phyloP scores from a whole-genome alignment of 768 basidiomycete species.

The Dioszegia crocea region DNA sequence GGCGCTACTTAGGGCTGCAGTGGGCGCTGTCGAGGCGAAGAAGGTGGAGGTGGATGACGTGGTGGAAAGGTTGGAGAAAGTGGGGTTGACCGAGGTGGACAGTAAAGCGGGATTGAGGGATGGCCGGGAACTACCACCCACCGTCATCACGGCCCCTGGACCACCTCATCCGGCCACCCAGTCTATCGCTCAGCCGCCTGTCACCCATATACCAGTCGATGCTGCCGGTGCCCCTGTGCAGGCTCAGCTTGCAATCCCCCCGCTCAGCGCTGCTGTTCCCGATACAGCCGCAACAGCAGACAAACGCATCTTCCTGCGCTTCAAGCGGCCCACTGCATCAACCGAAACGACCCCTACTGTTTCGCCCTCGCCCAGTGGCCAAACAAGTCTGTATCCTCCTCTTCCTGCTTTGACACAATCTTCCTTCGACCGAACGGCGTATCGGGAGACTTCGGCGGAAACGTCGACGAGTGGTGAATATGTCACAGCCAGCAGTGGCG shows the following conservation, averaged over 20 bases:
- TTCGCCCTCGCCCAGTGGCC: neutral
- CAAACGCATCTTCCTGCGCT: constrained; percentile 8
- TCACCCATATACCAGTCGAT: no score
- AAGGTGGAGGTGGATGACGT: neutral
- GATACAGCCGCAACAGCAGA: neutral
- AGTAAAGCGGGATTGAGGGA: neutral
- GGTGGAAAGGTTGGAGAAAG: neutral
- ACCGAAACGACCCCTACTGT: neutral
- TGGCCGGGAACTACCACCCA: neutral
- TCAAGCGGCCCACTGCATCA: neutral
- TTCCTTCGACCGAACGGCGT: constrained; percentile 1
- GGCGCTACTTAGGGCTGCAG: neutral
- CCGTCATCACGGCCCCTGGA: neutral
- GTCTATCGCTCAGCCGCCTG: no score
- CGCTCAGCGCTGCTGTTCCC: neutral
- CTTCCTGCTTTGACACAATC: neutral
- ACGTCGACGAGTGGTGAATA: constrained; percentile 23
- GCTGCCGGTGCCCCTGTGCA: neutral
- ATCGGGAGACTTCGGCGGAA: constrained; percentile 21
- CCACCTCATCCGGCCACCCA: neutral
- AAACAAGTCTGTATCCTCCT: neutral
- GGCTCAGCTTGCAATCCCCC: no score
- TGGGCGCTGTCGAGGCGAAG: neutral
- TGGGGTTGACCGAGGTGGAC: neutral
- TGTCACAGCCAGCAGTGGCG: constrained; percentile 20